Conservation (phyloP, 2,329 filamentous ascomycete genomes). For the Ophiostoma fasciatum region DNA sequence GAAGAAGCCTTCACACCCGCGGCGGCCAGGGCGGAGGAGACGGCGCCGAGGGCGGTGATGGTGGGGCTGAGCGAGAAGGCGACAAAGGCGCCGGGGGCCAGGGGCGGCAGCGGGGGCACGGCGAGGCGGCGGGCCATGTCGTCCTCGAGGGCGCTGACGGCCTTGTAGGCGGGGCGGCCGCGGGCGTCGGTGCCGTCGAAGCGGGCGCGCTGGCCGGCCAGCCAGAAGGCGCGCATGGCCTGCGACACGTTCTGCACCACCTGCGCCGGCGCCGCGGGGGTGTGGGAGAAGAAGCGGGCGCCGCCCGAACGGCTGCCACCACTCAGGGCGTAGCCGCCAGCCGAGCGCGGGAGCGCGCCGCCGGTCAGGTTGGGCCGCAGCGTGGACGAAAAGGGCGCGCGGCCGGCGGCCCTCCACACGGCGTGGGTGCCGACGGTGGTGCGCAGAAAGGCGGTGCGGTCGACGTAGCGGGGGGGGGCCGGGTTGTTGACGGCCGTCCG, state of each 20-base stretch:
- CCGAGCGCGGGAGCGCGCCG: constrained; percentile 67
- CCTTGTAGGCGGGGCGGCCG: constrained; percentile 67
- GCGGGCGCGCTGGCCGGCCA: constrained; percentile 78
- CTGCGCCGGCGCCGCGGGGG: constrained; percentile 70
- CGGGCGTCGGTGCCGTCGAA: constrained; percentile 64
- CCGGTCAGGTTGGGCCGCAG: constrained; percentile 87
- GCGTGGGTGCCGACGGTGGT: constrained; percentile 35
- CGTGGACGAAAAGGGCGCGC: constrained; percentile 75
- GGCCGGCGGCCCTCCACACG: constrained; percentile 49
- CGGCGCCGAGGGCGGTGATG: constrained; percentile 65
- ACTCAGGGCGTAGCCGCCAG: constrained; percentile 69
- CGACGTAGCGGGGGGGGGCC: constrained; percentile 22
- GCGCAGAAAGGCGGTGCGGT: constrained; percentile 33
- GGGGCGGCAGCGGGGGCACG: constrained; percentile 17
- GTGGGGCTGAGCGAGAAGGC: constrained; percentile 83
- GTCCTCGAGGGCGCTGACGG: constrained; percentile 61
- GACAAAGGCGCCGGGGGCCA: constrained; percentile 55
- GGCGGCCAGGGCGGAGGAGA: constrained; percentile 15
- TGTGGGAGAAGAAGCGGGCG: constrained; percentile 79
- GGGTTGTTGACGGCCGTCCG: constrained; percentile 18
- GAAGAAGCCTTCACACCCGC: constrained; percentile 37
- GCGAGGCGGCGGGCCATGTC: constrained; percentile 55
- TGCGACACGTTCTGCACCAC: constrained; percentile 92
- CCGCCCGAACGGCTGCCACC: constrained; percentile 56
- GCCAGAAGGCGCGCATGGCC: constrained; percentile 78